Base-by-base conservation (phyloP, 1,284 basidiomycete species). In the Ceraceosorus guamensis region DNA sequence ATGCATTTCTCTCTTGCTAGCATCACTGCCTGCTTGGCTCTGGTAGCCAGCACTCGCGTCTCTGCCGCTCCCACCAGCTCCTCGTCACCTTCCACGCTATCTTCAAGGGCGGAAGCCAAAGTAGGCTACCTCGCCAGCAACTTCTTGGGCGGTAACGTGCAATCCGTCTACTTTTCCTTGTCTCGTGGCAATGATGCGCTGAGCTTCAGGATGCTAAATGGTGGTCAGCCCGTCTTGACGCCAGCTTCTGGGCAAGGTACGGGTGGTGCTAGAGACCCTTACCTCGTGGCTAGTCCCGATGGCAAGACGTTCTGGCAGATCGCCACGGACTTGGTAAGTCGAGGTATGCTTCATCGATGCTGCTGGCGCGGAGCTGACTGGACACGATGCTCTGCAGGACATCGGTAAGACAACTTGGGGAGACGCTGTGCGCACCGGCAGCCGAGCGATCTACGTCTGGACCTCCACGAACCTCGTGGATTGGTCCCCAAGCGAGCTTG, bases 261-360 rank as follows among this genome's bases (percentile, higher is more conserved):
- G 18, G 50, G 53, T 39, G 62, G 49, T 16, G 60, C 55, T 50
- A 52, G 62, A 30, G 62, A 64, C 56, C 46, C 59, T 35, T 64
- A 55, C 35, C 41, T 64, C 34, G 60, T 59, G 5, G 46, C 44
- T 41, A 62, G 55, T 14, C 47, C 32, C 5, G 60, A 64, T 37
- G 56, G 55, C 11, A 52, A 46, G 39, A 53, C 58, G 44, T 59
- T 52, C 49, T 64, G 55, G 48, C 57, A 58, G 37, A 59, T 61
- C 34, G 62, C 30, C 13, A 64, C 62, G 16, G 62, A 64, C 50
- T 48, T 64, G n/a, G 55, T 62, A 46, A 61, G 54, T 41, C 24
- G 24, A 24, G 24, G 24, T 24, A 24, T 24, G 24, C 24, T 24
- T 24, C 24, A 24, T 24, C 24, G 24, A 24, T 24, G 24, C 24